A percentile compares a stretch with the other conserved stretches of the same genome.
Evolutionary conservation across 2,329 filamentous ascomycete species (phyloP).

Genomic region (Botryotinia globosa): DNA sequence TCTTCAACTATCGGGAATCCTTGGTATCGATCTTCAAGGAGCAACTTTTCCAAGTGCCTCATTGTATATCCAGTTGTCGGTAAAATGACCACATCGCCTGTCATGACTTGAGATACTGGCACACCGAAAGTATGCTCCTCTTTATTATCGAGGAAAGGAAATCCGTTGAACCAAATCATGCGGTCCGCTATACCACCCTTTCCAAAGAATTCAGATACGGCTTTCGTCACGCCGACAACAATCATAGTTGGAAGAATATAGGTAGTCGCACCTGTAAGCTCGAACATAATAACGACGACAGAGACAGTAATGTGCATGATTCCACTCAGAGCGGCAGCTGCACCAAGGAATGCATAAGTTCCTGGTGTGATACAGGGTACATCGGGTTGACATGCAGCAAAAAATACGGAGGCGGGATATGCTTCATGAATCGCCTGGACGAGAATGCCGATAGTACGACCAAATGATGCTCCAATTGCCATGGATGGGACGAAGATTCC

Average conservation of each 20-base stretch:
- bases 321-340: constrained; percentile 84
- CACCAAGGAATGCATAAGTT: constrained; percentile 93
- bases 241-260: constrained; percentile 99
- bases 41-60: constrained; percentile 70
- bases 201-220: constrained; percentile 85
- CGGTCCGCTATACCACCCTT: constrained; percentile 95
- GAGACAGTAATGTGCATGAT: constrained; percentile 99
- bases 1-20: constrained; percentile 91
- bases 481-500: constrained; percentile 98
- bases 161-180: constrained; percentile 98
- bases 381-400: constrained; percentile 83
- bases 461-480: constrained; percentile 94
- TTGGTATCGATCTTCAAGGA: constrained; percentile 78
- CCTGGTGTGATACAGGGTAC: constrained; percentile 95
- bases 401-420: constrained; percentile 79
- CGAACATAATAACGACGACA: constrained; percentile 99
- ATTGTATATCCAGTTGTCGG: constrained; percentile 73
- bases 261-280: constrained; percentile 92
- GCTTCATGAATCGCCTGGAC: constrained; percentile 86
- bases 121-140: constrained; percentile 97
- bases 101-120: constrained; percentile 89
- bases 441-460: constrained; percentile 88
- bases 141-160: constrained; percentile 95
- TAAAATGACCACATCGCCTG: constrained; percentile 68
- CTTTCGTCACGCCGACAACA: constrained; percentile 94